phyloP scores from a whole-genome alignment of 129 eudicot genomes.

The Centella asiatica region DNA sequence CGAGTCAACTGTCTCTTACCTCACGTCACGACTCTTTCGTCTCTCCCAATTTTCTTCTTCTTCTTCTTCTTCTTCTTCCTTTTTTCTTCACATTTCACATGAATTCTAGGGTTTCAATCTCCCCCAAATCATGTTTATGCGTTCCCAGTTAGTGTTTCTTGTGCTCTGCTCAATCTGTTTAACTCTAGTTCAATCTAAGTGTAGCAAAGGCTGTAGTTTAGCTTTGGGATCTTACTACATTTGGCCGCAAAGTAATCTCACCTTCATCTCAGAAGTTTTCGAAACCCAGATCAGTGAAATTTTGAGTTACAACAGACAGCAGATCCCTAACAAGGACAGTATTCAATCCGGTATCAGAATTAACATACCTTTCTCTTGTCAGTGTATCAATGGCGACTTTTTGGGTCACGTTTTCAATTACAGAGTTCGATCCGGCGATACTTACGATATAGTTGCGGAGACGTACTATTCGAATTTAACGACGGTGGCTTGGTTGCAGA shows the following conservation, averaged over 20 bases:
- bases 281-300: neutral
- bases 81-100: neutral
- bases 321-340: slow-evolving; percentile 38
- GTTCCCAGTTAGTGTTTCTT: slow-evolving; percentile 13
- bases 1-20: neutral
- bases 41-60: too few relatives aligned
- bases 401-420: slow-evolving; percentile 55
- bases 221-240: slow-evolving; percentile 67
- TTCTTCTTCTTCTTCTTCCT: neutral
- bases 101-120: neutral
- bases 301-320: slow-evolving; percentile 29
- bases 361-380: slow-evolving; percentile 64
- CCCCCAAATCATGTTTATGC: slow-evolving; percentile 7
- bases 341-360: slow-evolving; percentile 16
- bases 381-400: slow-evolving; percentile 36
- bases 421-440: slow-evolving; percentile 25
- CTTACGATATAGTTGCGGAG: slow-evolving; percentile 32
- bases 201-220: slow-evolving; percentile 47
- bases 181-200: slow-evolving; percentile 24
- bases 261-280: slow-evolving; percentile 23
- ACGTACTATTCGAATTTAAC: slow-evolving; percentile 59
- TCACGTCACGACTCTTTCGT: neutral
- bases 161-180: neutral
- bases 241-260: slow-evolving; percentile 11
- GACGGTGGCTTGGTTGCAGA: slow-evolving; percentile 25